Conservation (phyloP, 2,329 filamentous ascomycete genomes). For the Cercospora canescens region DNA sequence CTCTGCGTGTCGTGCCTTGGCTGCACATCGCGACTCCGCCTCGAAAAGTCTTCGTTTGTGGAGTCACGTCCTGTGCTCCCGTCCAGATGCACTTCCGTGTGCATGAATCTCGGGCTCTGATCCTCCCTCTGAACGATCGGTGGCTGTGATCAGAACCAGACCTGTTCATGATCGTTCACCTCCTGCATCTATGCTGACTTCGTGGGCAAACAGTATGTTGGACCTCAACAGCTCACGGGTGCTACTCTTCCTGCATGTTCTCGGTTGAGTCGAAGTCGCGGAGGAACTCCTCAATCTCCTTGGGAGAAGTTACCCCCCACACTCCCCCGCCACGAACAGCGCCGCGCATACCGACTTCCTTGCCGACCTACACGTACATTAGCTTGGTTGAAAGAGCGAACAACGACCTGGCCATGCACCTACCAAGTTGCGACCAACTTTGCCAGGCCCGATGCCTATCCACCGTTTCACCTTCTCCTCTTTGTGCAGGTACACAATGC, state of each 20-base stretch:
- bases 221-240: neutral
- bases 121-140: neutral
- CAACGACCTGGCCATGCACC: neutral
- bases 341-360: conserved; percentile 89
- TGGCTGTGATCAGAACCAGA: neutral
- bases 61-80: neutral
- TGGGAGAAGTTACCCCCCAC: conserved; percentile 84
- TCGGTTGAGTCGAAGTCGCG: conserved; percentile 50
- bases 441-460: conserved; percentile 90
- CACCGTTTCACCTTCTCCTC: conserved; percentile 78
- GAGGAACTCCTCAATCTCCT: conserved; percentile 50
- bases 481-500: conserved; percentile 84
- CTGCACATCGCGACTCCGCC: neutral
- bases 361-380: conserved; percentile 52
- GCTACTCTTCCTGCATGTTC: conserved; percentile 38
- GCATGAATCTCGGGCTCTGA: neutral
- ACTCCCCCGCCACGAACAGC: conserved; percentile 66
- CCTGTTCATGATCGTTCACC: neutral
- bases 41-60: neutral
- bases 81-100: neutral
- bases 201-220: neutral
- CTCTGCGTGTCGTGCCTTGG: neutral
- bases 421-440: conserved; percentile 89
- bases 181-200: neutral
- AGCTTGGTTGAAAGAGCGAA: neutral